Conservation (phyloP, 257 asterid genomes). For the Euphrasia confusa region DNA sequence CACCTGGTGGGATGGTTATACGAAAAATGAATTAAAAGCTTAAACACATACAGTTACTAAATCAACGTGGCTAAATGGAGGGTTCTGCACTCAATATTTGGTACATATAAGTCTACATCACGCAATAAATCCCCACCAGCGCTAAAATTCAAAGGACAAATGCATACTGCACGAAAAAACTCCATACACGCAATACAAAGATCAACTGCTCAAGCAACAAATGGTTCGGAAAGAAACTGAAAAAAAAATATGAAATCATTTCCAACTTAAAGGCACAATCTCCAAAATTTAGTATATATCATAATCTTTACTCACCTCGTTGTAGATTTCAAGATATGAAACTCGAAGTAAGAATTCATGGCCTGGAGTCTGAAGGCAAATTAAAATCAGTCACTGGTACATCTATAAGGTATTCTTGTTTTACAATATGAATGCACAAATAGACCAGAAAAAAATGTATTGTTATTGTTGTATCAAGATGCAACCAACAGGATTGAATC, state of each 20-base stretch:
- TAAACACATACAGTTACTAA: slow-evolving; percentile 9
- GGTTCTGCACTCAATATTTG: slow-evolving; percentile 8
- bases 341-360: slow-evolving; percentile 96
- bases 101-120: slow-evolving; percentile 7
- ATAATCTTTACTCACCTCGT: slow-evolving; percentile 65
- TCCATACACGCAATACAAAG: slow-evolving; percentile 11
- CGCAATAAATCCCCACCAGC: background rate
- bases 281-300: slow-evolving; percentile 2
- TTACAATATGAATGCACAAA: slow-evolving; percentile 18
- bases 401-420: slow-evolving; percentile 16
- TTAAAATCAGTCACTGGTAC: slow-evolving; percentile 26
- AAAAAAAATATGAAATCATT: background rate
- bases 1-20: slow-evolving; percentile 49
- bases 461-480: slow-evolving; percentile 1
- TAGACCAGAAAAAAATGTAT: background rate
- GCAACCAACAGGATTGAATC: slow-evolving; percentile 5
- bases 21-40: slow-evolving; percentile 14
- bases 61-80: slow-evolving; percentile 2
- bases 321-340: slow-evolving; percentile 93
- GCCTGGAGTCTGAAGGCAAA: slow-evolving; percentile 86
- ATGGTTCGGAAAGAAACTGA: slow-evolving; percentile 5
- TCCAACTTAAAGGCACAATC: slow-evolving; percentile 2
- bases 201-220: slow-evolving; percentile 15
- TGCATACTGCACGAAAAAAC: slow-evolving; percentile 10
- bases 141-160: slow-evolving; percentile 4